Conservation (phyloP, 352 stramenopile genomes). For the Thraustochytrium striatum region DNA sequence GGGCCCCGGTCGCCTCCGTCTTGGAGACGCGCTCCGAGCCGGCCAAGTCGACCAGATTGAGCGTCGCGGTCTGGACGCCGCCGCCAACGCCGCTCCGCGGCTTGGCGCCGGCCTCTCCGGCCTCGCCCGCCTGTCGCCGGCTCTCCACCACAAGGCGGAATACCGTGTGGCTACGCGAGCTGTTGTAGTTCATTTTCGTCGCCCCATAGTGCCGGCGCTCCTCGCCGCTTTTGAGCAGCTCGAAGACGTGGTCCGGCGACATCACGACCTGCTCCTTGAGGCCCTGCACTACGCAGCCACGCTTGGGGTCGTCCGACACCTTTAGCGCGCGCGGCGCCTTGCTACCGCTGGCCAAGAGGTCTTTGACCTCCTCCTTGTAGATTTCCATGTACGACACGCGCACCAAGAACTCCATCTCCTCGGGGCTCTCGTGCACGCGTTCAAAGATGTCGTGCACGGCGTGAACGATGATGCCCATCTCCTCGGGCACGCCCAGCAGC, state of each 20-base stretch:
- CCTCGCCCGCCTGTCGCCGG: slow-evolving; percentile 80
- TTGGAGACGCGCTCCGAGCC: slow-evolving; percentile 78
- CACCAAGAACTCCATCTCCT: slow-evolving; percentile 62
- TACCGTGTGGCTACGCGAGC: slow-evolving; percentile 81
- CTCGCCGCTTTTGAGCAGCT: slow-evolving; percentile 77
- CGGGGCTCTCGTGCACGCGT: not conserved
- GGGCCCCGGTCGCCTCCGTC: slow-evolving; percentile 72
- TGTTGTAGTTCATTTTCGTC: slow-evolving; percentile 87
- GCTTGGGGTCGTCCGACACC: slow-evolving; percentile 74
- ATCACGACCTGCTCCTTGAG: slow-evolving; percentile 76
- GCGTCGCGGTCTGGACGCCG: slow-evolving; percentile 62
- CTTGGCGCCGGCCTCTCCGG: slow-evolving; percentile 50
- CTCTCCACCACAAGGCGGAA: slow-evolving; percentile 52
- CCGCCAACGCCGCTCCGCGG: not conserved
- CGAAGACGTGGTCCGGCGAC: slow-evolving; percentile 67
- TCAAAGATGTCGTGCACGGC: slow-evolving; percentile 40
- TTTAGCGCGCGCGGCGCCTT: slow-evolving; percentile 76
- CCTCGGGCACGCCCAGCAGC: slow-evolving; percentile 72
- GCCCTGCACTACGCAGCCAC: slow-evolving; percentile 66
- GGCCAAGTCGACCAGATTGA: slow-evolving; percentile 77
- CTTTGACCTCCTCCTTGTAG: slow-evolving; percentile 89
- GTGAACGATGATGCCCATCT: slow-evolving; percentile 44
- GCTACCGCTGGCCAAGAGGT: slow-evolving; percentile 81
- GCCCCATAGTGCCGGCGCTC: slow-evolving; percentile 71
- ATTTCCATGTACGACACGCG: slow-evolving; percentile 83